phyloP scores from a whole-genome alignment of 83 land plant genomes.

The Picea engelmannii region DNA sequence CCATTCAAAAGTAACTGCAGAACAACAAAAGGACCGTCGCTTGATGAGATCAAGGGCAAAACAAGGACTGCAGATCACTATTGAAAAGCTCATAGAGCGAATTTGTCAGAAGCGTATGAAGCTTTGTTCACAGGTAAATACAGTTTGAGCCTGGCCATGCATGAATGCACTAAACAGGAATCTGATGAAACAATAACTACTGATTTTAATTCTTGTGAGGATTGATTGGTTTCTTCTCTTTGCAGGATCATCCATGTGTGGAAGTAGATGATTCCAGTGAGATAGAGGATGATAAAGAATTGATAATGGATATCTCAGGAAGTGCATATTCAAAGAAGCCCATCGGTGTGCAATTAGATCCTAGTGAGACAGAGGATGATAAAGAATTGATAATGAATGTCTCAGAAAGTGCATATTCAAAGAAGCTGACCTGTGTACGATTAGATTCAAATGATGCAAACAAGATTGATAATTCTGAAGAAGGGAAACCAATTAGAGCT shows the following conservation, averaged over 20 bases:
- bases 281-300: slow-evolving; percentile 37
- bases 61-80: slow-evolving; percentile 46
- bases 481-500: not conserved
- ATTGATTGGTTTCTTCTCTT: not conserved
- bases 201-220: not conserved
- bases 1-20: slow-evolving; percentile 82
- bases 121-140: slow-evolving; percentile 9
- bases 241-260: slow-evolving; percentile 19
- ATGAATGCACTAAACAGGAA: slow-evolving; percentile 1
- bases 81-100: slow-evolving; percentile 38
- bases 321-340: slow-evolving; percentile 52
- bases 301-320: slow-evolving; percentile 59
- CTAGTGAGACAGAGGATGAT: slow-evolving; percentile 28
- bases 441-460: not conserved
- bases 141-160: not conserved
- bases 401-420: slow-evolving; percentile 70
- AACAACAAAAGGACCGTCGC: slow-evolving; percentile 57
- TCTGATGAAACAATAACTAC: not conserved
- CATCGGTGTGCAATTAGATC: slow-evolving; percentile 17
- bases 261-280: slow-evolving; percentile 15
- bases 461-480: not conserved
- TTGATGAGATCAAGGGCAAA: slow-evolving; percentile 34
- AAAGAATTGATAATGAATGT: slow-evolving; percentile 41
- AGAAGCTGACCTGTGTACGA: not conserved
- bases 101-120: slow-evolving; percentile 17